Evolutionary conservation across 2,329 filamentous ascomycete species (phyloP).

Genomic region (Torrubiella hemipterigena): DNA sequence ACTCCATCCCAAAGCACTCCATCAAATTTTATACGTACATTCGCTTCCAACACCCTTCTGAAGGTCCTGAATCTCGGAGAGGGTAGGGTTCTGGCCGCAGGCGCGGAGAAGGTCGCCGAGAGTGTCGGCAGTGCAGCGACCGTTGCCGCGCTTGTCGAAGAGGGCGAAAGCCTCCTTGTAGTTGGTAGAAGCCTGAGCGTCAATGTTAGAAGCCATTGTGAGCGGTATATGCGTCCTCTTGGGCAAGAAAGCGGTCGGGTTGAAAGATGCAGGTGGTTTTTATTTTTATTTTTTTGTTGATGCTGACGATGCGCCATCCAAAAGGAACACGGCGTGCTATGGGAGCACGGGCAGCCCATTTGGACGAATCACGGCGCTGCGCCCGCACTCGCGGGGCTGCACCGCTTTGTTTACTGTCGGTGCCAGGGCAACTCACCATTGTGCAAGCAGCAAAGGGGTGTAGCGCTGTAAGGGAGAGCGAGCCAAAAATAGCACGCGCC

Average conservation of each 20-base stretch:
- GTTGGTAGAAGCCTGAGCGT: constrained; percentile 70
- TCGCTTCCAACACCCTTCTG: constrained; percentile 84
- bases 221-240: too few relatives aligned
- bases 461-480: background rate
- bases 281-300: too few relatives aligned
- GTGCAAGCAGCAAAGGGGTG: constrained; percentile 10
- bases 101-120: constrained; percentile 91
- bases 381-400: constrained; percentile 14
- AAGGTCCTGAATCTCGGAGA: constrained; percentile 83
- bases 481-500: background rate
- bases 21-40: too few relatives aligned
- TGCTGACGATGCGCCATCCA: too few relatives aligned
- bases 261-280: too few relatives aligned
- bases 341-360: too few relatives aligned
- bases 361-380: constrained; percentile 20
- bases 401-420: constrained; percentile 20
- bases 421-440: constrained; percentile 27
- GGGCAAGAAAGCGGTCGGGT: too few relatives aligned
- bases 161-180: constrained; percentile 99
- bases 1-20: too few relatives aligned
- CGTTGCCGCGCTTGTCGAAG: constrained; percentile 98
- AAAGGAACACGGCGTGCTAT: too few relatives aligned
- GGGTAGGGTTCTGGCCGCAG: constrained; percentile 94
- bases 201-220: constrained; percentile 40
- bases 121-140: constrained; percentile 74